Evolutionary conservation across 2,329 filamentous ascomycete genomes (phyloP).

Genomic region (Tolypocladium nubicola): DNA sequence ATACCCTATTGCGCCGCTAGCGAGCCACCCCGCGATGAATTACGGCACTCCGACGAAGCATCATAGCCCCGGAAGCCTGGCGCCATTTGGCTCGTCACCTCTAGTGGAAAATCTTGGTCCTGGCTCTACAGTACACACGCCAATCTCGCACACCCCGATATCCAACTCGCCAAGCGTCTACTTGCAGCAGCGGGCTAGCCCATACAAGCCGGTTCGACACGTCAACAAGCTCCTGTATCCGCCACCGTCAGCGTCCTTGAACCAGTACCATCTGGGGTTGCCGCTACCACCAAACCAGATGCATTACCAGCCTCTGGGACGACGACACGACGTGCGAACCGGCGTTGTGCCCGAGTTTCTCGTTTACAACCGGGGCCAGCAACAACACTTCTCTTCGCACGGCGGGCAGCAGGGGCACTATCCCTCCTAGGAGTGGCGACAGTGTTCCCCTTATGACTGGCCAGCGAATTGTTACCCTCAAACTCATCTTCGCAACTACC

Average conservation of each 20-base stretch:
- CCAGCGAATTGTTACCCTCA: not conserved
- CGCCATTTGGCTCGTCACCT: slow-evolving; percentile 50
- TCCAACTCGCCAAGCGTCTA: slow-evolving; percentile 82
- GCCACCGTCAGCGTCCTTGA: slow-evolving; percentile 68
- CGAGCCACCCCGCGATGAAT: slow-evolving; percentile 19
- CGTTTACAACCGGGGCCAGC: slow-evolving; percentile 21
- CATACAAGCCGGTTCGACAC: slow-evolving; percentile 81
- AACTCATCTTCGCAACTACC: not conserved
- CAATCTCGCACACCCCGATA: slow-evolving; percentile 48
- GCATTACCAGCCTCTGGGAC: slow-evolving; percentile 72
- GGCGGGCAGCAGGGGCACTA: slow-evolving; percentile 20
- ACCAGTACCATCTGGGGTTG: slow-evolving; percentile 55
- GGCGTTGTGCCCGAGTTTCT: slow-evolving; percentile 60
- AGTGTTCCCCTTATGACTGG: slow-evolving; percentile 5
- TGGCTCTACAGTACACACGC: slow-evolving; percentile 44
- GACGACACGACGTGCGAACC: slow-evolving; percentile 55
- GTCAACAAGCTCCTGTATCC: slow-evolving; percentile 89
- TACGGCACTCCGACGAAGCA: slow-evolving; percentile 44
- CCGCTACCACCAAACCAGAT: slow-evolving; percentile 58
- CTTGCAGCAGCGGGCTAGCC: slow-evolving; percentile 78
- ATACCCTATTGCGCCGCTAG: slow-evolving; percentile 11
- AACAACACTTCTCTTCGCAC: slow-evolving; percentile 14
- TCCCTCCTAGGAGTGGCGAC: slow-evolving; percentile 22
- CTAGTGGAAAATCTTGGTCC: slow-evolving; percentile 51
- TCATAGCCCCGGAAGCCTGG: slow-evolving; percentile 38